phyloP scores from a whole-genome alignment of 345 rosid genomes.

The Anacardium occidentale region DNA sequence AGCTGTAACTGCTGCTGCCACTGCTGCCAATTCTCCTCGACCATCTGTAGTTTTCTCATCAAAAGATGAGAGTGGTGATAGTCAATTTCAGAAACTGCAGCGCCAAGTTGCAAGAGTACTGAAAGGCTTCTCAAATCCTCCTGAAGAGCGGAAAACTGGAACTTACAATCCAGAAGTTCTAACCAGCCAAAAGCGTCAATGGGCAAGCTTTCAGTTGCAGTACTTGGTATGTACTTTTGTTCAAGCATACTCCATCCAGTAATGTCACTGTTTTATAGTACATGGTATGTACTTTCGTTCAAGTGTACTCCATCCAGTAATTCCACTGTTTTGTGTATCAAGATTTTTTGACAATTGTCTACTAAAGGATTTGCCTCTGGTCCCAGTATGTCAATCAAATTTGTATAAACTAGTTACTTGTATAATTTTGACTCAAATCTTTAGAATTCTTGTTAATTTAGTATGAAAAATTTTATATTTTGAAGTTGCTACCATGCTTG shows the following conservation, averaged over 20 bases:
- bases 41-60: slow-evolving; percentile 85
- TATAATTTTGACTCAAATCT: background rate
- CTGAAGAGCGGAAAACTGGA: slow-evolving; percentile 44
- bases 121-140: slow-evolving; percentile 65
- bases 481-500: background rate
- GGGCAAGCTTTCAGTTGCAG: slow-evolving; percentile 84
- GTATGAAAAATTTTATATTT: background rate
- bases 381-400: background rate
- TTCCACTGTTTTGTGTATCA: background rate
- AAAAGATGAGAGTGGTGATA: slow-evolving; percentile 55
- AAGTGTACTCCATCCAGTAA: slow-evolving; percentile 14
- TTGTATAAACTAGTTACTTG: background rate
- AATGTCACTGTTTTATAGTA: slow-evolving; percentile 26
- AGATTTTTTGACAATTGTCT: background rate
- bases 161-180: slow-evolving; percentile 88
- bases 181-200: slow-evolving; percentile 93
- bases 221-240: slow-evolving; percentile 59
- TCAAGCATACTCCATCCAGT: slow-evolving; percentile 16
- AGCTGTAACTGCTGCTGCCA: slow-evolving; percentile 74
- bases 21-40: slow-evolving; percentile 65
- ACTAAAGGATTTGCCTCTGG: background rate
- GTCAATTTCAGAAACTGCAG: slow-evolving; percentile 71
- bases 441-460: slow-evolving; percentile 3
- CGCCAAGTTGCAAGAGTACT: slow-evolving; percentile 63
- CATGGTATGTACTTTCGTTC: slow-evolving; percentile 52